A percentile compares a stretch with the other conserved stretches of the same genome.
Evolutionary conservation across 2,329 filamentous ascomycete genomes (phyloP).

Genomic region (Massarina eburnea): DNA sequence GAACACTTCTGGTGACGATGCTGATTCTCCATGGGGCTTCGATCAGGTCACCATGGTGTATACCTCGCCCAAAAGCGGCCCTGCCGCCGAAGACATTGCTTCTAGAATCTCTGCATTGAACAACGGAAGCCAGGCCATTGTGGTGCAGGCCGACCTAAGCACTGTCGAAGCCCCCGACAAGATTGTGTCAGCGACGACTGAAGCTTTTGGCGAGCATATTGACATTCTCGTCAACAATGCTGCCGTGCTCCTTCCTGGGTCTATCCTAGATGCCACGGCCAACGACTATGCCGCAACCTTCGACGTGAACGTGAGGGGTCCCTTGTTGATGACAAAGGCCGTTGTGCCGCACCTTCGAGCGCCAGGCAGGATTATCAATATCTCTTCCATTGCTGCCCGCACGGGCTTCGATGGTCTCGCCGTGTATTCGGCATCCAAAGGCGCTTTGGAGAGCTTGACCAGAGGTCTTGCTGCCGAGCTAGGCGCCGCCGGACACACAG

Average conservation of each 20-base stretch:
- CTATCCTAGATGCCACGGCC: conserved; percentile 39
- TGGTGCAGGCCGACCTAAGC: conserved; percentile 46
- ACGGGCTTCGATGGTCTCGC: conserved; percentile 49
- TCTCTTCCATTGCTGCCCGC: conserved; percentile 57
- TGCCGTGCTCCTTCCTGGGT: conserved; percentile 29
- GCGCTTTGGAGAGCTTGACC: conserved; percentile 62
- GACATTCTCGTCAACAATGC: conserved; percentile 51
- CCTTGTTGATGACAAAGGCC: conserved; percentile 57
- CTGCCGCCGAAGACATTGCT: conserved; percentile 37
- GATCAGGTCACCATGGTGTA: conserved; percentile 48
- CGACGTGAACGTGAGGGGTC: conserved; percentile 59
- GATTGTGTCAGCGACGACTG: conserved; percentile 41
- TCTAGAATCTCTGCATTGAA: conserved; percentile 36
- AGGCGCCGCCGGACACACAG: conserved; percentile 46
- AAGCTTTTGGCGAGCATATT: conserved; percentile 43
- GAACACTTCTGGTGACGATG: not conserved
- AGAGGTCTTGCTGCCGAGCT: conserved; percentile 62
- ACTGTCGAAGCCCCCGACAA: conserved; percentile 35
- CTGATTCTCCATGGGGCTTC: not conserved
- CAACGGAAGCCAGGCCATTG: conserved; percentile 41
- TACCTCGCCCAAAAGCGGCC: conserved; percentile 43
- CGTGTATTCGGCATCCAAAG: conserved; percentile 61
- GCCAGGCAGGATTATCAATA: conserved; percentile 59
- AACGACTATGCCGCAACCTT: conserved; percentile 59
- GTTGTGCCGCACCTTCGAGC: conserved; percentile 54